phyloP scores from a whole-genome alignment of 78 protist genomes.

The Anaeramoeba flamelloides region DNA sequence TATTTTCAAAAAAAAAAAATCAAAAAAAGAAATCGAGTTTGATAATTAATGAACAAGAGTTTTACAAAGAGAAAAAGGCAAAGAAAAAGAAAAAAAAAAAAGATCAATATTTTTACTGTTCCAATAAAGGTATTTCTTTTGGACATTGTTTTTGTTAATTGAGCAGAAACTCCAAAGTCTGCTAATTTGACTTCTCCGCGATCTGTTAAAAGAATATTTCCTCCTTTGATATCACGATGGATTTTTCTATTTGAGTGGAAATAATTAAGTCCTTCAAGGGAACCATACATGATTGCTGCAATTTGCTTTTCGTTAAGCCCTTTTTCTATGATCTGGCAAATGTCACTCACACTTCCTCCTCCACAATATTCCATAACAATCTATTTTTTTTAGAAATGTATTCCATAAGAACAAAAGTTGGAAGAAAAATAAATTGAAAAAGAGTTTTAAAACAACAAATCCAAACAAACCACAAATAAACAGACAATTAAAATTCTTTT shows the following conservation, averaged over 20 bases:
- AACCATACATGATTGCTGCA: background rate
- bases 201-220: background rate
- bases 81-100: no score
- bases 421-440: no score
- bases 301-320: background rate
- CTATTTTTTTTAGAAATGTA: background rate
- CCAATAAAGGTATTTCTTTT: conserved; percentile 12
- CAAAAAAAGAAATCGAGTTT: no score
- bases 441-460: no score
- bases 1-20: no score
- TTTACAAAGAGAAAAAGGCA: no score
- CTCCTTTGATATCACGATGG: background rate
- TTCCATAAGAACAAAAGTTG: no score
- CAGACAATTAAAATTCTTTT: no score
- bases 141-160: background rate
- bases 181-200: background rate
- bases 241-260: background rate
- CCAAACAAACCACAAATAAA: no score
- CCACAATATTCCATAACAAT: background rate
- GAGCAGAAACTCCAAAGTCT: conserved; percentile 15
- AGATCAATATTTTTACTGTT: no score
- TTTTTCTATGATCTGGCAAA: background rate
- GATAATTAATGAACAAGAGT: no score
- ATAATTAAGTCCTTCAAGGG: background rate
- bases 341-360: background rate